Evolutionary conservation across 1,139 yeast genomes (phyloP).

Genomic region (Sugiyamaella paludigena): DNA sequence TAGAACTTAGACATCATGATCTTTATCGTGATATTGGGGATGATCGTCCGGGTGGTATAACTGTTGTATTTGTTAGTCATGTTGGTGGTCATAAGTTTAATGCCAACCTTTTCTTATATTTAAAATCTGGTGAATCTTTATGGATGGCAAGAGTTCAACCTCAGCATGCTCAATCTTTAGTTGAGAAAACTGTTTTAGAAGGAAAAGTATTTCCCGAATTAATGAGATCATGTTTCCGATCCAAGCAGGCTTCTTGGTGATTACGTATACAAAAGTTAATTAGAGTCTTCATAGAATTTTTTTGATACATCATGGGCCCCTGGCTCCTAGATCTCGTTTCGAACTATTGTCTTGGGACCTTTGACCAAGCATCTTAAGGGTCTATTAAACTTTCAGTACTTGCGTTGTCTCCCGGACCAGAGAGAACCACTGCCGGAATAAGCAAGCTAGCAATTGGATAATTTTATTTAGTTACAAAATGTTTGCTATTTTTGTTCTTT

Average conservation of each 20-base stretch:
- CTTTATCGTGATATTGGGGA: slow-evolving; percentile 74
- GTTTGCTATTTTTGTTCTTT: too few relatives aligned
- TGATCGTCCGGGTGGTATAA: slow-evolving; percentile 67
- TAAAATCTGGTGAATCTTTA: slow-evolving; percentile 68
- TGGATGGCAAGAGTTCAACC: slow-evolving; percentile 91
- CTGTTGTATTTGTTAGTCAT: slow-evolving; percentile 71
- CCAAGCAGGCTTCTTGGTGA: slow-evolving; percentile 55
- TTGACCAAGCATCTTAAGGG: too few relatives aligned
- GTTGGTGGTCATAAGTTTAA: slow-evolving; percentile 95
- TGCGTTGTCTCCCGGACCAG: too few relatives aligned
- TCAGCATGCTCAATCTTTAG: slow-evolving; percentile 65
- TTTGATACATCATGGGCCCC: too few relatives aligned
- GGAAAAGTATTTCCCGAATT: slow-evolving; percentile 73
- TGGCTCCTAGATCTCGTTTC: too few relatives aligned
- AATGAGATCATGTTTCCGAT: slow-evolving; percentile 53
- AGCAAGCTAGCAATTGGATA: too few relatives aligned
- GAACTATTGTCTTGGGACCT: too few relatives aligned
- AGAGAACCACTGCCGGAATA: too few relatives aligned
- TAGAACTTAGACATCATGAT: slow-evolving; percentile 66
- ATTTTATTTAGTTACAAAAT: slow-evolving; percentile 14
- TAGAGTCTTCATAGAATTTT: too few relatives aligned
- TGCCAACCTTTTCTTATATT: slow-evolving; percentile 79
- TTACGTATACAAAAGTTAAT: background rate
- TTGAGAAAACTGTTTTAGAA: slow-evolving; percentile 66
- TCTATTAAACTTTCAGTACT: too few relatives aligned